Evolutionary conservation across 164 flowering plant species (phyloP).

Genomic region (Vitis rupestris): DNA sequence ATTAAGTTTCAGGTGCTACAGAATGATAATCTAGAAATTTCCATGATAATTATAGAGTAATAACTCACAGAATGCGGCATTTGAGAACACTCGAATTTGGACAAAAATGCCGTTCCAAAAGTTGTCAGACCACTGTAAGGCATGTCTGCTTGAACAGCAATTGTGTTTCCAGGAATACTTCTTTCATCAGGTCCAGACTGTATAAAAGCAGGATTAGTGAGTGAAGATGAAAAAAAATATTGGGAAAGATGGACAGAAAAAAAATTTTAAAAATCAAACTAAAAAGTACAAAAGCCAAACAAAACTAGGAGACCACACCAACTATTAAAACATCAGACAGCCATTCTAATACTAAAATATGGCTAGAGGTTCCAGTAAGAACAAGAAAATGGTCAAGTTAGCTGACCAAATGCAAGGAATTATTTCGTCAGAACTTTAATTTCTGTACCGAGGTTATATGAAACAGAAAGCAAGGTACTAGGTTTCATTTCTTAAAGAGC

Average conservation of each 20-base stretch:
- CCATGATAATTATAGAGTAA: neutral
- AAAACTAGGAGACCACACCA: neutral
- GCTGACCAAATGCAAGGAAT: neutral
- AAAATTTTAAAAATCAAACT: neutral
- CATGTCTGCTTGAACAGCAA: constrained; percentile 99
- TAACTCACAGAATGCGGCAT: constrained; percentile 92
- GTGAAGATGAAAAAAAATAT: neutral
- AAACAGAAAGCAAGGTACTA: neutral
- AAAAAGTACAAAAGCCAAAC: neutral
- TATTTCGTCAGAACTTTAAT: neutral
- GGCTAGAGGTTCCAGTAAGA: neutral
- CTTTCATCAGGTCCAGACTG: constrained; percentile 96
- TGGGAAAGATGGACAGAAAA: neutral
- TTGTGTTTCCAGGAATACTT: constrained; percentile 91
- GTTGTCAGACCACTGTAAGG: constrained; percentile 90
- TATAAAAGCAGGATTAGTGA: constrained; percentile 3
- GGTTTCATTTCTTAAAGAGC: too few species aligned
- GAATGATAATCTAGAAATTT: constrained; percentile 5
- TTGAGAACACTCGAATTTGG: constrained; percentile 97
- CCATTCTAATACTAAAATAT: neutral
- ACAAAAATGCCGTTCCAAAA: constrained; percentile 92
- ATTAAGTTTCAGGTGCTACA: neutral
- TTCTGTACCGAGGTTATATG: neutral
- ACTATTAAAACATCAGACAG: neutral
- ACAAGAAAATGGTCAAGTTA: neutral